phyloP scores from a whole-genome alignment of 257 asterid genomes.

The Lavandula angustifolia region DNA sequence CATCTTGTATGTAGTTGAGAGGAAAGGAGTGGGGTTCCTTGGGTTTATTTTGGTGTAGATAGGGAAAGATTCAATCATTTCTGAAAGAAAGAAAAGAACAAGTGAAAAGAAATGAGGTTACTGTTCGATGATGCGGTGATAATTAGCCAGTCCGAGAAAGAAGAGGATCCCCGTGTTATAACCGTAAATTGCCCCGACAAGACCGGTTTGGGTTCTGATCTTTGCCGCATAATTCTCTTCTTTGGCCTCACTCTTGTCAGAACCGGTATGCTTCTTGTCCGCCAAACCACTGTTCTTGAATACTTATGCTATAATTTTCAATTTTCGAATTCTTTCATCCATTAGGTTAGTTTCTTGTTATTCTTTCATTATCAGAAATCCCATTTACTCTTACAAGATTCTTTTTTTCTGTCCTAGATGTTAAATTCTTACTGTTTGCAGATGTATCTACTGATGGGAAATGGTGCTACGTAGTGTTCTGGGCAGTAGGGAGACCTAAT shows the following conservation, averaged over 20 bases:
- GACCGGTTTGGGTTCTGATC: constrained; percentile 89
- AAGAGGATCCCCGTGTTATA: constrained; percentile 73
- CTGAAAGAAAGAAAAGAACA: not conserved
- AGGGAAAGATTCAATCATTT: constrained; percentile 23
- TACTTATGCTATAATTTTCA: not conserved
- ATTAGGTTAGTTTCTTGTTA: no score
- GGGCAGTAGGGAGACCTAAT: constrained; percentile 61
- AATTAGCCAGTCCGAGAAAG: constrained; percentile 60
- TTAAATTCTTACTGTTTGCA: constrained; percentile 28
- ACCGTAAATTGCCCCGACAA: constrained; percentile 90
- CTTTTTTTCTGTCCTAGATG: not conserved
- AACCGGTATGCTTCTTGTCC: constrained; percentile 52
- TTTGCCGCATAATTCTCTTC: constrained; percentile 84
- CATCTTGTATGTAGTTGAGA: not conserved
- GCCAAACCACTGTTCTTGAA: not conserved
- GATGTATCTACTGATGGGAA: constrained; percentile 92
- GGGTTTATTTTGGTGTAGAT: not conserved
- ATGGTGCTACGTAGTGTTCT: constrained; percentile 91
- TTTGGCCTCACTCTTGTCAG: constrained; percentile 73
- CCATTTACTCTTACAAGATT: not conserved
- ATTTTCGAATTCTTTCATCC: not conserved
- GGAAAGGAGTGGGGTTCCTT: not conserved
- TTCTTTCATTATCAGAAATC: no score
- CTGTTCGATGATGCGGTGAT: constrained; percentile 75
- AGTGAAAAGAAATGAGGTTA: constrained; percentile 48